Evolutionary conservation across 2,329 filamentous ascomycete species (phyloP), one percentile per base, ranked within the genome.

Genomic region (Alternaria longipes): DNA sequence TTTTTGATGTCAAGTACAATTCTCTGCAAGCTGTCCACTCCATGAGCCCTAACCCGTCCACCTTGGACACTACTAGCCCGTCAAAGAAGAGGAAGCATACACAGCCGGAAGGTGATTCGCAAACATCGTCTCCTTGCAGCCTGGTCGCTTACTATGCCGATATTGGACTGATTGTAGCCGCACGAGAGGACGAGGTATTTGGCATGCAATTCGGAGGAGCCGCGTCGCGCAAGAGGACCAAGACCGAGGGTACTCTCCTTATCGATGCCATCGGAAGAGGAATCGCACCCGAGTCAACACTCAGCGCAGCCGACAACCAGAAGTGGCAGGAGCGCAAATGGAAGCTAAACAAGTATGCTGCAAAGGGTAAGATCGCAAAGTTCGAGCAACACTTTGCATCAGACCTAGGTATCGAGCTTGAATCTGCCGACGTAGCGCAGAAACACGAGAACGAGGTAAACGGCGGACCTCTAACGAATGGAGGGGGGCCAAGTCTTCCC

Each of bases 181-280:
- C 93, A 7, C 78, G 85, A n/a, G 87, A 87, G 32, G 85, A 86
- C 44, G 84, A 87, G 45, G 80, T 94, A 32, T 81, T 92, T 16
- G 90, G 87, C 1, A 83, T 93, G 53, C 90, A 93, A 54, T 70
- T 83, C 16, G 73, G 71, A 40, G 71, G 69, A 8, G 59, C 70
- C 6, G 66, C 72, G 7, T 62, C 73, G 9, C 72, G 74, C 7
- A 82, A 81, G 62, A 74, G 78, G 26, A 64, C 68, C n/a, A 80
- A 74, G 65, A 68, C 70, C 4, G 67, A 75, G 40, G 76, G 75
- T 53, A 89, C 90, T 8, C 81, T 91, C 8, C 80, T 94, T 26
- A 90, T 91, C 34, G 90, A 94, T 72, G 90, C 91, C 0, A 87
- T 94, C 55, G 90, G 90, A 2, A 89, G 89, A 61, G 90, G 90